Percentiles rank a stretch among this genome's conserved stretches.
Evolutionary conservation across 169 alveolate genomes (phyloP).

Genomic region (Plasmodium malariae): DNA sequence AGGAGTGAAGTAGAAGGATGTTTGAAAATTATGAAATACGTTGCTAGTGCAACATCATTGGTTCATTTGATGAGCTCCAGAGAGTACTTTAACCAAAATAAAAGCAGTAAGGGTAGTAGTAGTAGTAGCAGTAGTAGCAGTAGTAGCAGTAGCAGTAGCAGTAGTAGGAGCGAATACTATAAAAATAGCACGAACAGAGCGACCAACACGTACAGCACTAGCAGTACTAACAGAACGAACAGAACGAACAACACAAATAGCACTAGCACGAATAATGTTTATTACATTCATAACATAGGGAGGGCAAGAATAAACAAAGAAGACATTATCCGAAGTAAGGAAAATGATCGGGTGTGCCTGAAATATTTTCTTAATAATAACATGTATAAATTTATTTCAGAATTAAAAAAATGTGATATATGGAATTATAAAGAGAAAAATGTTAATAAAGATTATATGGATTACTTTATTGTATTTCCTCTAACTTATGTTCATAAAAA

Average conservation of each 20-base stretch:
- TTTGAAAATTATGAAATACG: constrained; percentile 15
- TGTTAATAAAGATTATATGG: constrained; percentile 12
- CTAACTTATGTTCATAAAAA: neutral
- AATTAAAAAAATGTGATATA: constrained; percentile 60
- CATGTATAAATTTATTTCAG: constrained; percentile 28
- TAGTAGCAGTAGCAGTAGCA: neutral
- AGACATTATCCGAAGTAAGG: constrained; percentile 13
- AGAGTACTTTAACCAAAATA: neutral
- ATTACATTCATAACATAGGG: constrained; percentile 68
- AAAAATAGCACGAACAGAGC: too few species aligned
- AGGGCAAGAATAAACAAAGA: constrained; percentile 36
- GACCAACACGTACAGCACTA: too few species aligned
- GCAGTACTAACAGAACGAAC: too few species aligned
- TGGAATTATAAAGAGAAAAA: constrained; percentile 55
- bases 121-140: neutral
- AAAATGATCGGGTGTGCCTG: constrained; percentile 15
- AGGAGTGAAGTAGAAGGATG: constrained; percentile 36
- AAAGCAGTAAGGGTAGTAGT: neutral
- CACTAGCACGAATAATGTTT: constrained; percentile 9
- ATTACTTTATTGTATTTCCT: constrained; percentile 35
- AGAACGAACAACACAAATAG: too few species aligned
- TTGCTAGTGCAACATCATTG: neutral
- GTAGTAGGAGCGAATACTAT: neutral
- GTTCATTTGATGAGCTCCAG: constrained; percentile 25
- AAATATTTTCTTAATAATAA: constrained; percentile 11